phyloP scores from a whole-genome alignment of 371 early-diverging fungal species.

The Mucor velutinosus region DNA sequence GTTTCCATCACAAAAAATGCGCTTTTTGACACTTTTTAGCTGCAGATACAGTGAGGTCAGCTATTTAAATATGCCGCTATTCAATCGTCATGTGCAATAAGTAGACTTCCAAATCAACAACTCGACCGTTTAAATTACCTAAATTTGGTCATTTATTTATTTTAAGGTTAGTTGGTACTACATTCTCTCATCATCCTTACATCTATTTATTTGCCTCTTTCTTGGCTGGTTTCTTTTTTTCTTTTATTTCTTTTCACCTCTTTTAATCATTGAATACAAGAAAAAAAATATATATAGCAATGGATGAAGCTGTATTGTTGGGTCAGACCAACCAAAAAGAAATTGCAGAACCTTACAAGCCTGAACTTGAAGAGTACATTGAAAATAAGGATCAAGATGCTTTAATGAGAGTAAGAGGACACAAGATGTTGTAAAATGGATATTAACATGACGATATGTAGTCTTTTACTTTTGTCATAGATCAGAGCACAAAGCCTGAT shows the following conservation, averaged over 20 bases:
- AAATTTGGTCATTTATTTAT: background rate
- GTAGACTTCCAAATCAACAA: background rate
- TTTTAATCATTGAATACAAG: slow-evolving; percentile 4
- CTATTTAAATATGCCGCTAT: too few species aligned
- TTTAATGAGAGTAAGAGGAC: slow-evolving; percentile 23
- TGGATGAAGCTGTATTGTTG: background rate
- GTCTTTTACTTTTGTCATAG: slow-evolving; percentile 20
- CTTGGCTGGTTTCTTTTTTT: background rate
- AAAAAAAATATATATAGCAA: too few species aligned
- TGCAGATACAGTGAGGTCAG: too few species aligned
- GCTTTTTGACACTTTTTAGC: too few species aligned
- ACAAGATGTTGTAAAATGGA: background rate
- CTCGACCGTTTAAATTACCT: background rate
- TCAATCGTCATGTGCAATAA: background rate
- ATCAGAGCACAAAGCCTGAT: slow-evolving; percentile 22
- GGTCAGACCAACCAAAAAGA: background rate
- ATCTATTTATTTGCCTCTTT: background rate
- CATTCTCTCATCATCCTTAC: background rate
- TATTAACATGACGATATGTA: background rate
- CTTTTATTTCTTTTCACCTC: slow-evolving; percentile 2
- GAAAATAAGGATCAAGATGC: slow-evolving; percentile 20
- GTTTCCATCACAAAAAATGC: too few species aligned
- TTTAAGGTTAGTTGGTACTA: background rate
- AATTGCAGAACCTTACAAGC: background rate
- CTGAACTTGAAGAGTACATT: slow-evolving; percentile 25